Percentiles rank a stretch among this genome's conserved stretches.
These are phyloP conservation scores for Dendrobium officinale DNA, from an alignment of 106 monocot genomes.

Conservation along the genomic window DNA sequence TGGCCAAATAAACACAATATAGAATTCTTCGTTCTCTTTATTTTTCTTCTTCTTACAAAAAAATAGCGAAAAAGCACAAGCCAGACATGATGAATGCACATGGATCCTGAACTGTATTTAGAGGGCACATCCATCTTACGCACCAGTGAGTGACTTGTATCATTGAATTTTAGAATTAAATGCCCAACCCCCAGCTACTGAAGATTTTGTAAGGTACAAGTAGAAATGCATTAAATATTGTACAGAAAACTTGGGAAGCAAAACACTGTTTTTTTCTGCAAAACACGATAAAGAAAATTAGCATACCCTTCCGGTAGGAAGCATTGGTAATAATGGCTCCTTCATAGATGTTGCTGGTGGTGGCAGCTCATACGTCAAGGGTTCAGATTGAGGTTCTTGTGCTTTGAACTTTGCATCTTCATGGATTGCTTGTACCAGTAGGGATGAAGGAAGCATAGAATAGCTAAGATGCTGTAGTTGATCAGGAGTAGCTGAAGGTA, in stretches of 20 bases:
- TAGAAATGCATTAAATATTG: not conserved
- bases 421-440: slow-evolving; percentile 14
- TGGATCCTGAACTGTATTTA: not conserved
- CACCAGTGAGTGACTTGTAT: not conserved
- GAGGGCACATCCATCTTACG: not conserved
- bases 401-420: slow-evolving; percentile 20
- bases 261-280: not conserved
- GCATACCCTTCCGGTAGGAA: slow-evolving; percentile 31
- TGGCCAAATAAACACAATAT: not conserved
- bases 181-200: not conserved
- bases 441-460: slow-evolving; percentile 20
- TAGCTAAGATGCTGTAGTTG: slow-evolving; percentile 25
- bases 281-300: not conserved
- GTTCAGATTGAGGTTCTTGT: slow-evolving; percentile 18
- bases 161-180: not conserved
- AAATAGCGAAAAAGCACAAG: not conserved
- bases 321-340: slow-evolving; percentile 39
- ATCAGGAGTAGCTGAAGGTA: slow-evolving; percentile 42
- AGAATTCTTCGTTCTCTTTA: too few relatives aligned
- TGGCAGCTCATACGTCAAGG: not conserved
- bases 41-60: not conserved
- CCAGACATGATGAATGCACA: not conserved
- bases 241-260: not conserved
- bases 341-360: slow-evolving; percentile 4
- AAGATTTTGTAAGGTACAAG: not conserved